phyloP scores from a whole-genome alignment of 306 rosid species.

The Elaeagnus macrophylla region DNA sequence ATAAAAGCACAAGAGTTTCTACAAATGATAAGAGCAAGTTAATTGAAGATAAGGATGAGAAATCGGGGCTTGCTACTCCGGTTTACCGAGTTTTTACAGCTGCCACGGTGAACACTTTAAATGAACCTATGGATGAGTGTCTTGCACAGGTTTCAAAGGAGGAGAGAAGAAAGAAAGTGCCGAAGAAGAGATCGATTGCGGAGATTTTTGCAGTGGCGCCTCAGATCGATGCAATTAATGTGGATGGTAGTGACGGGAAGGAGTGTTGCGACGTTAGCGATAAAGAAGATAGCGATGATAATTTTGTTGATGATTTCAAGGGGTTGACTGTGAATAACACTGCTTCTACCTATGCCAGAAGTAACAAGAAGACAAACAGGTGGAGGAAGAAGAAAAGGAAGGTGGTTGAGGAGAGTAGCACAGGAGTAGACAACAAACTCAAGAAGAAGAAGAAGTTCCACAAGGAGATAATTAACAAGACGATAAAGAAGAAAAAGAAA shows the following conservation, averaged over 20 bases:
- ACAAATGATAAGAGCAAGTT: constrained; percentile 12
- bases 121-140: constrained; percentile 56
- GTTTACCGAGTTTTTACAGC: constrained; percentile 53
- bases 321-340: constrained; percentile 11
- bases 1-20: constrained; percentile 5
- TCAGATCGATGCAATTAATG: constrained; percentile 34
- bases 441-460: constrained; percentile 12
- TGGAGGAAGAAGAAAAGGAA: constrained; percentile 28
- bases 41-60: constrained; percentile 17
- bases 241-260: constrained; percentile 11
- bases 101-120: constrained; percentile 47
- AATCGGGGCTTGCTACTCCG: constrained; percentile 55
- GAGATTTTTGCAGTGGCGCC: constrained; percentile 86
- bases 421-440: not conserved
- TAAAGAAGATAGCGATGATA: constrained; percentile 8
- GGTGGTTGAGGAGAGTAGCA: constrained; percentile 13
- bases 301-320: constrained; percentile 9
- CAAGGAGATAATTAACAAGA: no score
- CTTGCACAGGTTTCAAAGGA: constrained; percentile 38
- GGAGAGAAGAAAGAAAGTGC: constrained; percentile 33
- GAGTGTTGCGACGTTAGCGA: constrained; percentile 9
- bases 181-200: constrained; percentile 77
- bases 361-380: constrained; percentile 34
- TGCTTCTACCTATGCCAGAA: constrained; percentile 21
- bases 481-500: constrained; percentile 26